A percentile compares a stretch with the other conserved stretches of the same genome.
These are phyloP conservation scores for Spergularia marina DNA, from an alignment of 148 eudicot genomes.

Conservation along the genomic window DNA sequence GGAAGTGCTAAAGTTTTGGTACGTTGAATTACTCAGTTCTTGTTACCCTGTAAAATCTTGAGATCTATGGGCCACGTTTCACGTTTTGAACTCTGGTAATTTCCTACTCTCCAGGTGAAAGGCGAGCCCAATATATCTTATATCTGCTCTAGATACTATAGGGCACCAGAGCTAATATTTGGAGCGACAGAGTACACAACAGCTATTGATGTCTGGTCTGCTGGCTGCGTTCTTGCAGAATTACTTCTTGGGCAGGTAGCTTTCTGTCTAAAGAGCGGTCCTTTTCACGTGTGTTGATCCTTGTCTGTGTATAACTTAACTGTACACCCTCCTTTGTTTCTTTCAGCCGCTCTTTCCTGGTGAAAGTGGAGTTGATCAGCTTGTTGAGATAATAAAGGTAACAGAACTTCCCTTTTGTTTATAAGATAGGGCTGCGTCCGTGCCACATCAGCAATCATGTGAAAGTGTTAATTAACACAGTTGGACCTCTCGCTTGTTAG, in stretches of 20 bases:
- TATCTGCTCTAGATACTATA: constrained; percentile 90
- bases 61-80: constrained; percentile 4
- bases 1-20: constrained; percentile 97
- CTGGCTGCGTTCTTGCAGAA: constrained; percentile 92
- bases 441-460: neutral
- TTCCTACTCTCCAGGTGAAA: constrained; percentile 52
- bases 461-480: neutral
- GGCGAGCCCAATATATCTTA: constrained; percentile 97
- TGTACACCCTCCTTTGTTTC: neutral
- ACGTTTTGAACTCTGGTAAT: constrained; percentile 12
- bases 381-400: constrained; percentile 94
- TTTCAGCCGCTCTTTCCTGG: constrained; percentile 91
- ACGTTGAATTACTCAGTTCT: constrained; percentile 14
- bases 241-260: constrained; percentile 83
- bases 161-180: constrained; percentile 96
- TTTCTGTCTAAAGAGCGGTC: neutral
- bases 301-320: neutral
- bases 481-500: neutral
- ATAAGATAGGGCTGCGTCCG: neutral
- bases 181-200: constrained; percentile 96
- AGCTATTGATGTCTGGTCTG: constrained; percentile 88
- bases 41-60: neutral
- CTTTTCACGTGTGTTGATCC: neutral
- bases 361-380: constrained; percentile 93
- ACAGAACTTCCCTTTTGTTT: neutral